Conservation (phyloP, 495 filamentous ascomycete species). For the Aspergillus mulundensis region DNA sequence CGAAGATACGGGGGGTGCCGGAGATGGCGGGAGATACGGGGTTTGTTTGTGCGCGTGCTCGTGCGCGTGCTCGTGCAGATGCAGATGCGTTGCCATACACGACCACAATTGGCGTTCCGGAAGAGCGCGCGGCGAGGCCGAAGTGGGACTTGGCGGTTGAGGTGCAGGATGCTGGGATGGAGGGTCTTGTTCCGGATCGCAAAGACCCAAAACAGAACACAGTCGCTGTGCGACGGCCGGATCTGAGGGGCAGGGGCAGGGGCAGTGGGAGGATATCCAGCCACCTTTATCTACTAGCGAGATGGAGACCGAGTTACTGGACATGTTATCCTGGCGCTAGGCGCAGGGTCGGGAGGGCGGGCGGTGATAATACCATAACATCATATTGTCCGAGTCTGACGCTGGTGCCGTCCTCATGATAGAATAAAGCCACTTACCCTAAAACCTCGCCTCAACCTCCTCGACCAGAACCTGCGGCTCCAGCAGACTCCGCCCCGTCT, state of each 20-base stretch:
- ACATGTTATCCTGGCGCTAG: slow-evolving; percentile 22
- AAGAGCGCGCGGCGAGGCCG: background rate
- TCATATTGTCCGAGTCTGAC: background rate
- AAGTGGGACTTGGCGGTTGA: background rate
- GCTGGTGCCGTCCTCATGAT: too few species aligned
- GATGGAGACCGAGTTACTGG: slow-evolving; percentile 18
- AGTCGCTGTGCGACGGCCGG: too few species aligned
- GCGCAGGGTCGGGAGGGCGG: slow-evolving; percentile 3
- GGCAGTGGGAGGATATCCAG: too few species aligned
- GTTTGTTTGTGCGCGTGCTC: too few species aligned
- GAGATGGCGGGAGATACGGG: too few species aligned
- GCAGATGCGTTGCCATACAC: too few species aligned
- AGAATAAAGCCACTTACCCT: background rate
- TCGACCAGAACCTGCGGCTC: slow-evolving; percentile 15
- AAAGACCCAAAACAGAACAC: background rate
- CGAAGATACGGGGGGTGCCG: too few species aligned
- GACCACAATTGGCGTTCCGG: too few species aligned
- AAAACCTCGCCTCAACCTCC: background rate
- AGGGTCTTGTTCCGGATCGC: background rate
- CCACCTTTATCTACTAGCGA: background rate
- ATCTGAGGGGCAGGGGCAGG: too few species aligned
- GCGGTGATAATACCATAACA: background rate
- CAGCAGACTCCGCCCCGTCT: slow-evolving; percentile 16
- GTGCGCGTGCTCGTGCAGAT: too few species aligned
- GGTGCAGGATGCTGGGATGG: slow-evolving; percentile 8